phyloP scores from a whole-genome alignment of 1,139 yeast genomes.

The Yamadazyma taylorii region DNA sequence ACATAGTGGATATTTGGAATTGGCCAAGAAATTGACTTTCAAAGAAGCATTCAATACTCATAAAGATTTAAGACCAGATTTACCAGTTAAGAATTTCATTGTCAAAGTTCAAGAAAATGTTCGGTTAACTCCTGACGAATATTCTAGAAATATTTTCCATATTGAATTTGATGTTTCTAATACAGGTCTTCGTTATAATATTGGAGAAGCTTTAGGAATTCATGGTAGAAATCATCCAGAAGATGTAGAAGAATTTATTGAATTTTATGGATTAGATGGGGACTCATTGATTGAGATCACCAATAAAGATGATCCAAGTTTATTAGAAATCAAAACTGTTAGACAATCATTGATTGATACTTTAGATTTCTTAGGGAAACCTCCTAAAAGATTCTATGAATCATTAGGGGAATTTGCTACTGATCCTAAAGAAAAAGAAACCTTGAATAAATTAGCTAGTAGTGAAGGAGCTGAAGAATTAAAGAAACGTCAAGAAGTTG shows the following conservation, averaged over 20 bases:
- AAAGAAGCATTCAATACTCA: conserved; percentile 69
- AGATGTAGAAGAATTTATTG: conserved; percentile 67
- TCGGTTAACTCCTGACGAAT: conserved; percentile 88
- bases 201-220: conserved; percentile 96
- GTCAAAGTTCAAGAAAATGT: conserved; percentile 90
- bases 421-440: conserved; percentile 64
- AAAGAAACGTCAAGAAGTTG: conserved; percentile 83
- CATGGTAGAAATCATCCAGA: conserved; percentile 81
- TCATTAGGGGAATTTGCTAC: conserved; percentile 71
- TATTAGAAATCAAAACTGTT: conserved; percentile 74
- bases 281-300: conserved; percentile 70
- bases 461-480: conserved; percentile 85
- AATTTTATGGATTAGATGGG: conserved; percentile 69
- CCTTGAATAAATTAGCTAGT: conserved; percentile 63
- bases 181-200: conserved; percentile 86
- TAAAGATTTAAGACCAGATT: conserved; percentile 77
- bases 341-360: conserved; percentile 79
- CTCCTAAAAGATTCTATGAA: conserved; percentile 94
- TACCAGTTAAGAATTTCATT: conserved; percentile 80
- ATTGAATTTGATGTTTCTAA: conserved; percentile 91
- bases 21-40: conserved; percentile 75
- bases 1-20: conserved; percentile 46
- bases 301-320: conserved; percentile 59
- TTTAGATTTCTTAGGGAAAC: conserved; percentile 89
- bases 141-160: conserved; percentile 95